Base-by-base conservation (phyloP, 345 rosid genomes). In the Draba incana region DNA sequence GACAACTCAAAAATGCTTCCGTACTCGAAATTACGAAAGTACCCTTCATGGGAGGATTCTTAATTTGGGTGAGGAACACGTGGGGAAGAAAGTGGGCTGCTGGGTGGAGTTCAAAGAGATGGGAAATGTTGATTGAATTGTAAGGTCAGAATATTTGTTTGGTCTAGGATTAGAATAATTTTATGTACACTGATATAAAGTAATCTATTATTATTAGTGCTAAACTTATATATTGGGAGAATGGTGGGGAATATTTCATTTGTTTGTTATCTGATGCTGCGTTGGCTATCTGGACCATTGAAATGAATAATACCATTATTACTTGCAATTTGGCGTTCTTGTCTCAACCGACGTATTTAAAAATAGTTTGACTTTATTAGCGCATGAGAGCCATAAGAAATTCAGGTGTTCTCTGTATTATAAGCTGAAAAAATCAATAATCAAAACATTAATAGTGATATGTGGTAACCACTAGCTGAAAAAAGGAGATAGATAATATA, bases 401-500 rank as follows among this genome's bases (percentile, higher is more conserved):
- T 20, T 7, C n/a, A 51, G 25, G 43, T 55, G 27, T 39, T 51
- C 15, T 69, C 24, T 35, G 10, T 43, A 70, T 13, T 50, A 16
- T 38, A 14, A 25, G 43, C 0, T 43, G 30, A 10, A 35, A 51
- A 47, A 51, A 16, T 56, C 48, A 56, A 41, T 64, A 0, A 37
- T 16, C 53, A 15, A 65, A 14, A 42, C 33, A 49, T 14, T 38
- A 62, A 43, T 45, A 53, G 70, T 47, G 66, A 45, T 16, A 33
- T 44, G 65, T 45, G 59, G 59, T 68, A 48, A 69, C 73, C 72
- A 74, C 72, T 74, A 51, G 68, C 27, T 37, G 68, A 51, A 74
- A 44, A 25, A 43, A 2, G 6, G 39, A 48, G 27, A 31, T 12
- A 2, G 58, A 75, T 62, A 68, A 68, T 68, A 20, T 52, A 12